Evolutionary conservation across 768 basidiomycete genomes (phyloP), one percentile per base, ranked within the genome.

Genomic region (Exidia glandulosa): DNA sequence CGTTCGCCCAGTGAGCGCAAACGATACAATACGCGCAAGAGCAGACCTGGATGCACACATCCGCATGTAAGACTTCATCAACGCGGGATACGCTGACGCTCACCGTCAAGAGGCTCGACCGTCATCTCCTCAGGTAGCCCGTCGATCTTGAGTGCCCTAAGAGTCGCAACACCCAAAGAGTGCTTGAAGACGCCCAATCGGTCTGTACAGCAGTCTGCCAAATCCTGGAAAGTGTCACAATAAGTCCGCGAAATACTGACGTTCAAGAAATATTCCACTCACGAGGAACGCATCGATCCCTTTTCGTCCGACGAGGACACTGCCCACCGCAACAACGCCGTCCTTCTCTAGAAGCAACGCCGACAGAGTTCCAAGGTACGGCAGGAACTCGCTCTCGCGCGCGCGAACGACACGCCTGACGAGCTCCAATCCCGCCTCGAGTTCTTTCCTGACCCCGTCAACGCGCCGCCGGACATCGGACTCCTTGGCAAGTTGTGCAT

Each of bases 1-100:
- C 90, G 86, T 62, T 94, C 90, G 0, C 90, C 85, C 3, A 94
- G 75, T 60, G 81, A 87, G 23, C 89, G 84, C 0, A 98, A 70
- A 23, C 90, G 84, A 69, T 95, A 88, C 2, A 99, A 76, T 1
- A 98, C 85, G 30, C 96, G 88, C 52, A 90, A 75, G 29, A 94
- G 78, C 32, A 97, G 75, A 5, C 77, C 94, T 94, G 60, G n/a
- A n/a, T n/a, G n/a, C n/a, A n/a, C n/a, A n/a, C n/a, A n/a, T n/a
- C n/a, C n/a, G n/a, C n/a, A n/a, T n/a, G 31, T n/a, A 55, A 13
- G 7, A 19, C 29, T 33, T 9, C 31, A 41, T 32, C 37, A 36
- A 32, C 31, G 10, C 25, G 33, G 29, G n/a, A 33, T 9, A 32
- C 30, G 36, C 3, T 1, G 32, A 54, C 19, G 70, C 81, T 63